Base-by-base conservation (phyloP, 352 stramenopile genomes). In the Aphanomyces cochlioides region DNA sequence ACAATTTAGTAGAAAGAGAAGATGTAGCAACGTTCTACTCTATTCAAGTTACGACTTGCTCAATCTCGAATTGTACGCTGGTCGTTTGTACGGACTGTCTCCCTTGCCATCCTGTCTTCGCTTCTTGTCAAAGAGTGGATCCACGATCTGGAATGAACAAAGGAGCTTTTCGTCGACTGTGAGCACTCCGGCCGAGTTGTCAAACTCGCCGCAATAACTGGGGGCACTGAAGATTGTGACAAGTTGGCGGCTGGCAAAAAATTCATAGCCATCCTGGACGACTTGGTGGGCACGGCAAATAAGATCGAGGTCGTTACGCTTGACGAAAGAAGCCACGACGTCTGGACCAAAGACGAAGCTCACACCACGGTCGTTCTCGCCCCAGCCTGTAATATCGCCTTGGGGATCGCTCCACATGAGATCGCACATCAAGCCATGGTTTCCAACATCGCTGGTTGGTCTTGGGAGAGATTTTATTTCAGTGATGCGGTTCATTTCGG, bases 341-440 rank as follows among this genome's bases (percentile, higher is more conserved):
- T 99, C 97, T 34, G 90, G 81, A 13, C 97, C 97, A 82, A 99
- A 99, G 28, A 98, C 98, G 77, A 98, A 99, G 0, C 93, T 98
- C n/a, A 99, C 96, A 38, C 97, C 97, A 38, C 97, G 92, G 74
- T 98, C 95, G 79, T 96, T 98, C 74, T 98, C 90, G 39, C 85
- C 96, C 95, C 94, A 99, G 28, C 96, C 96, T 38, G 87, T 78
- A 67, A 83, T 88, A 66, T 95, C 85, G 0, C 81, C 78, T 48
- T 95, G 86, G 7, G 88, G 89, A 65, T 96, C 89, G 1, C 86
- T 84, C 89, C 89, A 96, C 17, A 96, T 79, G 15, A 96, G 66
- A 71, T 96, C 89, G 63, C 89, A 95, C 12, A 96, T 68, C 34
- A 95, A 66, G 0, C 84, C 85, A 64, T 78, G 38, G 59, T 12